Percentiles rank a stretch among this genome's conserved stretches.
These are phyloP conservation scores for Cicer pinnatifidum DNA, from an alignment of 306 rosid species.

Conservation along the genomic window DNA sequence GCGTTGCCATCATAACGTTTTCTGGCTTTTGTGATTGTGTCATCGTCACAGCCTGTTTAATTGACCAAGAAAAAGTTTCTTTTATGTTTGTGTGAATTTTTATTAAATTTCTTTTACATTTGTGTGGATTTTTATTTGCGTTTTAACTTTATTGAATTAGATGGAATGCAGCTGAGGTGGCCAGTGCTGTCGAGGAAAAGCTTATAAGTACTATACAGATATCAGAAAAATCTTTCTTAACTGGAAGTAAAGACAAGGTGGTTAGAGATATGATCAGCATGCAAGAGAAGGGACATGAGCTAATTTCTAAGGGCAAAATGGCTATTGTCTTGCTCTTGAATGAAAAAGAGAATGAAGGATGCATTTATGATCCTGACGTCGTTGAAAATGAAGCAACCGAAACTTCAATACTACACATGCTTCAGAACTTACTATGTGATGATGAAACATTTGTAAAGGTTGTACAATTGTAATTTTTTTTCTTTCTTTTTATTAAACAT, in stretches of 20 bases:
- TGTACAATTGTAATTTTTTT: conserved; percentile 34
- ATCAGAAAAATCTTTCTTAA: conserved; percentile 56
- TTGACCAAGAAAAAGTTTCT: conserved; percentile 17
- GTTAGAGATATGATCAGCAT: conserved; percentile 46
- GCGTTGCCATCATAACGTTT: not conserved
- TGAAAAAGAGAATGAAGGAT: conserved; percentile 48
- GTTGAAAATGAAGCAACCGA: conserved; percentile 51
- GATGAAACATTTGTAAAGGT: conserved; percentile 63
- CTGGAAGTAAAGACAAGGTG: conserved; percentile 55
- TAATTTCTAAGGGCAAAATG: conserved; percentile 74
- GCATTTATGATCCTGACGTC: conserved; percentile 43
- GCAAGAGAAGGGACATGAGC: conserved; percentile 65
- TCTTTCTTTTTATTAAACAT: not conserved
- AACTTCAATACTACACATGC: conserved; percentile 41
- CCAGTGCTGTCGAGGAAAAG: conserved; percentile 50
- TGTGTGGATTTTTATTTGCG: conserved; percentile 44
- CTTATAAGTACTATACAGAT: conserved; percentile 53
- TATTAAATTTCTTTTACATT: conserved; percentile 31
- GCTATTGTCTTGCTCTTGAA: conserved; percentile 70
- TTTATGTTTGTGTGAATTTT: conserved; percentile 43
- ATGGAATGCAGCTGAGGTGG: conserved; percentile 67
- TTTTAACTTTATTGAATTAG: conserved; percentile 56
- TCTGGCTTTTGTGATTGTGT: conserved; percentile 22
- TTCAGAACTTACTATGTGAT: conserved; percentile 61
- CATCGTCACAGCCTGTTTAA: conserved; percentile 13